Base-by-base conservation (phyloP, 257 asterid genomes). In the Gentiana dahurica region DNA sequence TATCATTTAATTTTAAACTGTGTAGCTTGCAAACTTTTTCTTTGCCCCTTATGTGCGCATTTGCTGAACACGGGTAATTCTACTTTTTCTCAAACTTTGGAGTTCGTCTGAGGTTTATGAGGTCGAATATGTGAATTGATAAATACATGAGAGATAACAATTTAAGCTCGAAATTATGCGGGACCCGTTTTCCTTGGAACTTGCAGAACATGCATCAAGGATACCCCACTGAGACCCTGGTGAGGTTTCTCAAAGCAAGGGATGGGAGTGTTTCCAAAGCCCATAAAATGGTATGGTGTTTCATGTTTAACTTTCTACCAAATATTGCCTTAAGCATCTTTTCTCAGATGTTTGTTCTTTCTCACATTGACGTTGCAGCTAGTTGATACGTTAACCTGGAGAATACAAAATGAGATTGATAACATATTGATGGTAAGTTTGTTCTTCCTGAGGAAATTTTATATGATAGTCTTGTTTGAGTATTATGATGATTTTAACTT, bases 191-290 rank as follows among this genome's bases (percentile, higher is more conserved):
- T 52, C 34, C 10, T 49, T 53, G 57, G 38, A 38, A 58, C 67
- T 34, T 75, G 67, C 83, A 88, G 97, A 79, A 85, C 61, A 62
- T 85, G 50, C 95, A 85, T 73, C 82, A 79, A 54, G 96, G 90
- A 52, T 67, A 75, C 56, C 77, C 61, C 35, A 61, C 80, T 63
- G 95, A 77, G 72, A 69, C 68, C 57, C 75, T 88, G 68, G 50
- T 71, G 72, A 82, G 96, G 81, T 88, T 88, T 81, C 90, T 88
- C 51, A 88, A 79, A 71, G 97, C 94, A 55, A 88, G 97, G 81
- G 95, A 85, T 4, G 97, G 95, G 38, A 74, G 69, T 66, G 63
- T 83, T 57, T 61, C 68, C 34, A 72, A 81, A 75, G 94, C 97
- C 8, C 64, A 79, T 52, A 75, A 73, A 67, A 88, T 88, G 97